Conservation (phyloP, 495 filamentous ascomycete genomes). For the Penicillium samsonianum region DNA sequence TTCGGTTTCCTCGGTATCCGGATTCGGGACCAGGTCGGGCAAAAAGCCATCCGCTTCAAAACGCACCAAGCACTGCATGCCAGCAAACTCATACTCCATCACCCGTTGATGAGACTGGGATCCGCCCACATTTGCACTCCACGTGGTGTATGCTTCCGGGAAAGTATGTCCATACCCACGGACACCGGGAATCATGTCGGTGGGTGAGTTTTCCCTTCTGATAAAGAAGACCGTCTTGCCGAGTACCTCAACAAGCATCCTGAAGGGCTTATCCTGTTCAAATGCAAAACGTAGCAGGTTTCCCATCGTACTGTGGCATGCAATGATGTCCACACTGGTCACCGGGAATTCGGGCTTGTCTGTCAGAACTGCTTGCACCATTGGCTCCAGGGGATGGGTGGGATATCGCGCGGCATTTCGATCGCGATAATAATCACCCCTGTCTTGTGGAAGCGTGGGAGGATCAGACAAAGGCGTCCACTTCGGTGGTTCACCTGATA, state of each 20-base stretch:
- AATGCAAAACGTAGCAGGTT: slow-evolving; percentile 57
- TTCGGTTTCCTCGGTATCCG: neutral
- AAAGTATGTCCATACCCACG: slow-evolving; percentile 66
- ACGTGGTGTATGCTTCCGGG: slow-evolving; percentile 63
- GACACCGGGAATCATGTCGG: slow-evolving; percentile 51
- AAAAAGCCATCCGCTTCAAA: slow-evolving; percentile 65
- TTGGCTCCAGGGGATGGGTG: slow-evolving; percentile 58
- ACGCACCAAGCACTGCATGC: slow-evolving; percentile 55
- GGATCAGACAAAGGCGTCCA: slow-evolving; percentile 55
- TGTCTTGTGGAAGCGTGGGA: slow-evolving; percentile 48
- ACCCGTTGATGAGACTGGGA: slow-evolving; percentile 65
- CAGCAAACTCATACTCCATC: slow-evolving; percentile 58
- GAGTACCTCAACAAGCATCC: slow-evolving; percentile 60
- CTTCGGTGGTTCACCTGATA: slow-evolving; percentile 54
- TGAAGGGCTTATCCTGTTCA: slow-evolving; percentile 49
- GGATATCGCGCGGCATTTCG: slow-evolving; percentile 60
- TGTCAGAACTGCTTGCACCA: slow-evolving; percentile 48
- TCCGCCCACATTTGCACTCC: slow-evolving; percentile 47
- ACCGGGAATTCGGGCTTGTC: slow-evolving; percentile 38
- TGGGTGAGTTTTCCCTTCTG: slow-evolving; percentile 58
- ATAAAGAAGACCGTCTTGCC: slow-evolving; percentile 64
- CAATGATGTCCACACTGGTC: slow-evolving; percentile 57
- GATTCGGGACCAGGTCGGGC: slow-evolving; percentile 12
- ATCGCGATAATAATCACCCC: slow-evolving; percentile 59
- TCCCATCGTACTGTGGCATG: slow-evolving; percentile 62